These are phyloP conservation scores for Fusarium continuum DNA, from an alignment of 2,329 filamentous ascomycete genomes.

Conservation along the genomic window DNA sequence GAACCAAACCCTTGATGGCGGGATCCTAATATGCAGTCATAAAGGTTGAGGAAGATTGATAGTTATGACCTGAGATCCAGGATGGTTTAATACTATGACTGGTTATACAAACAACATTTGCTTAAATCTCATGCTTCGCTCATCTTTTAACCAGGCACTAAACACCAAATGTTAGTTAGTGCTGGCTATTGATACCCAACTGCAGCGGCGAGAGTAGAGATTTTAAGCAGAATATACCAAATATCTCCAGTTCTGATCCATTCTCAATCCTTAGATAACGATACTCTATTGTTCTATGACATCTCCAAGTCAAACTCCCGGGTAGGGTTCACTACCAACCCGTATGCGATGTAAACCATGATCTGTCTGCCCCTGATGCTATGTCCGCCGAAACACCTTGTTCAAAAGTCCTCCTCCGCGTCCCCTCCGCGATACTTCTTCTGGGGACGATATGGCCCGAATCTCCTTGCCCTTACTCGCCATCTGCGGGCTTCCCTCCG, in stretches of 20 bases:
- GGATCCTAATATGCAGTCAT: too few species aligned
- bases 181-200: too few species aligned
- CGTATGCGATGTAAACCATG: slow-evolving; percentile 4
- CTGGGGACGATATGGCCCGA: slow-evolving; percentile 24
- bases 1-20: too few species aligned
- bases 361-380: not conserved
- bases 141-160: too few species aligned
- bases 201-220: not conserved
- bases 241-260: not conserved
- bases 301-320: slow-evolving; percentile 1
- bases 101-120: too few species aligned
- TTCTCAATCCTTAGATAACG: not conserved
- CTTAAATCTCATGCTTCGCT: too few species aligned
- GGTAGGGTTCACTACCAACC: not conserved
- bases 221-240: not conserved
- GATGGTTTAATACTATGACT: too few species aligned
- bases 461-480: slow-evolving; percentile 35
- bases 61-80: too few species aligned
- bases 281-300: not conserved
- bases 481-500: slow-evolving; percentile 29
- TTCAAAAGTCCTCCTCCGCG: slow-evolving; percentile 48
- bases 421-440: slow-evolving; percentile 37
- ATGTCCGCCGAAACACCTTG: slow-evolving; percentile 50
- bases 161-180: too few species aligned
- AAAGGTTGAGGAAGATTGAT: too few species aligned